Conservation (phyloP, 2,329 filamentous ascomycete species). For the Orbilia quercus region DNA sequence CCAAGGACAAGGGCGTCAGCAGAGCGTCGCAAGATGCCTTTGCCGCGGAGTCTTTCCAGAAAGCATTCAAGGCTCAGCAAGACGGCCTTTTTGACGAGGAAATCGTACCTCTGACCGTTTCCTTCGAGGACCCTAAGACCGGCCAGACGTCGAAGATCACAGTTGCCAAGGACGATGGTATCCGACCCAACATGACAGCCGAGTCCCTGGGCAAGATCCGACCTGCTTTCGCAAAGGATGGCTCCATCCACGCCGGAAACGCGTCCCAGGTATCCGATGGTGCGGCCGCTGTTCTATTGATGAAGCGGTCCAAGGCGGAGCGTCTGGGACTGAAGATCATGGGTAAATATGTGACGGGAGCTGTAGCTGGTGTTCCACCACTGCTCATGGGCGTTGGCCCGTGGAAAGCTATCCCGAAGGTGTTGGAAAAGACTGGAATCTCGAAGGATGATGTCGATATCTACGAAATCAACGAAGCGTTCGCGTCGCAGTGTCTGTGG, state of each 20-base stretch:
- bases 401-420: conserved; percentile 94
- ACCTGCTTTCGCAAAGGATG: conserved; percentile 89
- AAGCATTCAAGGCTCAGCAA: conserved; percentile 85
- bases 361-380: conserved; percentile 87
- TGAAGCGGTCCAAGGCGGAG: conserved; percentile 92
- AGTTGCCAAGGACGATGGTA: conserved; percentile 86
- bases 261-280: conserved; percentile 96
- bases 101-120: conserved; percentile 85
- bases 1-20: conserved; percentile 79
- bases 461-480: conserved; percentile 99
- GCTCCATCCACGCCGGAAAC: conserved; percentile 94
- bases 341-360: conserved; percentile 89
- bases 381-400: conserved; percentile 96
- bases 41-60: conserved; percentile 90
- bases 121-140: conserved; percentile 90
- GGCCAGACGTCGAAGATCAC: conserved; percentile 85
- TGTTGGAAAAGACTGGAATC: conserved; percentile 86
- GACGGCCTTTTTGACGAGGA: conserved; percentile 92
- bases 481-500: conserved; percentile 94
- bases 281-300: conserved; percentile 91
- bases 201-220: conserved; percentile 92
- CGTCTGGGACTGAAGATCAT: conserved; percentile 86
- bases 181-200: conserved; percentile 83
- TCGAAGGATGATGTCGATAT: conserved; percentile 92
- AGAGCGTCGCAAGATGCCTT: conserved; percentile 88